phyloP scores from a whole-genome alignment of 2,329 filamentous ascomycete genomes.

The Xylariales sp. region DNA sequence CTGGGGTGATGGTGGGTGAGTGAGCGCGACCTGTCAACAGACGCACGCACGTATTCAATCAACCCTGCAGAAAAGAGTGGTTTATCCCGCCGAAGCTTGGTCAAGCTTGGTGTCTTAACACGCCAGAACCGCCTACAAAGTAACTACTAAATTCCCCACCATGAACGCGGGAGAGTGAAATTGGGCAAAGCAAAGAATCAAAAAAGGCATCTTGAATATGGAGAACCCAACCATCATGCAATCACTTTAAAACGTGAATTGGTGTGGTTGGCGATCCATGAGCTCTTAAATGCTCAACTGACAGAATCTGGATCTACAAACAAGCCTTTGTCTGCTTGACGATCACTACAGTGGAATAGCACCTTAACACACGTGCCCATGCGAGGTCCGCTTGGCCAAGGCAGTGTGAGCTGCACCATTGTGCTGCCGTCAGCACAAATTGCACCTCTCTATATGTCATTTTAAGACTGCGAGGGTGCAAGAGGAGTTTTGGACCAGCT shows the following conservation, averaged over 20 bases:
- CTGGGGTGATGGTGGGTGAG: slow-evolving; percentile 1
- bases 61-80: background rate
- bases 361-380: too few species aligned
- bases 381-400: too few species aligned
- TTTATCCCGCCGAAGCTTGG: too few species aligned
- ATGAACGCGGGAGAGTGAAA: slow-evolving; percentile 20
- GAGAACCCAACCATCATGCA: slow-evolving; percentile 9
- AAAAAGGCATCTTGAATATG: slow-evolving; percentile 17
- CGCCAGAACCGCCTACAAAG: slow-evolving; percentile 11
- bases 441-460: too few species aligned
- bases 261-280: background rate
- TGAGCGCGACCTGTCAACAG: slow-evolving; percentile 11
- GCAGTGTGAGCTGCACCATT: too few species aligned
- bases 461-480: too few species aligned
- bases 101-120: background rate
- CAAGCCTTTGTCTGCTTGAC: too few species aligned
- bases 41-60: slow-evolving; percentile 7
- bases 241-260: background rate
- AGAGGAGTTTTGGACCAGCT: too few species aligned
- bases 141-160: slow-evolving; percentile 24
- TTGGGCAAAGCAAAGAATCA: slow-evolving; percentile 8
- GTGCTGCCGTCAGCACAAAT: too few species aligned
- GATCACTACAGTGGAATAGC: too few species aligned
- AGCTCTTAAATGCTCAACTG: background rate
- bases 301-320: too few species aligned